Evolutionary conservation across 306 rosid species (phyloP), one percentile per base, ranked within the genome.

Genomic region (Vigna radiata): DNA sequence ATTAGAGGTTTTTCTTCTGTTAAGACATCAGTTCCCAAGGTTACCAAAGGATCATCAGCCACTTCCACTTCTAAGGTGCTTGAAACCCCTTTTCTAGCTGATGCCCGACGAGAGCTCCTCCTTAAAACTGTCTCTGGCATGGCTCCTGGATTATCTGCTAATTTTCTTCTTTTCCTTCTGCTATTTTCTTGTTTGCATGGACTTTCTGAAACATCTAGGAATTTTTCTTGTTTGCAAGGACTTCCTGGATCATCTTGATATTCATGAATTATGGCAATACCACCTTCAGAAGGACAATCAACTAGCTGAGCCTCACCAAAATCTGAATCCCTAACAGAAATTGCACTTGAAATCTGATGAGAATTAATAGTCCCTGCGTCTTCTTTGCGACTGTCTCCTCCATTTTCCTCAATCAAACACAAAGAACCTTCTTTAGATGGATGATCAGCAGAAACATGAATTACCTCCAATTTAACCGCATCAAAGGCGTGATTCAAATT

Each of bases 71-170:
- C 37, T 39, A 70, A 5, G 5, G 73, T 36, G 78, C 79, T 70
- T 27, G 79, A 72, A 75, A 63, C 82, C 60, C 12, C 82, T 48
- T 83, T 88, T 69, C 71, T 86, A 60, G 90, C 87, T 29, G 90
- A 84, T 48, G 91, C 96, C 73, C 96, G 83, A 55, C 99, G 99
- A 84, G 96, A 68, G 83, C 98, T 96, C 91, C 99, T 91, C 90
- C 99, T 89, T 83, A 95, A 82, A 82, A 81, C 87, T 8, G 93
- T 87, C 76, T 84, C 90, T 5, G 91, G 67, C 39, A 87, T 73
- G 68, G 85, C 31, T 29, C 55, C 80, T 53, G 78, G 54, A 68
- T 79, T 73, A 44, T 87, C 87, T 31, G 85, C 71, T 44, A 85
- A 46, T 76, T 75, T 92, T 66, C 88, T 87, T 85, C 92, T 90